Base-by-base conservation (phyloP, 208 protist species). In the Lotmaria passim region DNA sequence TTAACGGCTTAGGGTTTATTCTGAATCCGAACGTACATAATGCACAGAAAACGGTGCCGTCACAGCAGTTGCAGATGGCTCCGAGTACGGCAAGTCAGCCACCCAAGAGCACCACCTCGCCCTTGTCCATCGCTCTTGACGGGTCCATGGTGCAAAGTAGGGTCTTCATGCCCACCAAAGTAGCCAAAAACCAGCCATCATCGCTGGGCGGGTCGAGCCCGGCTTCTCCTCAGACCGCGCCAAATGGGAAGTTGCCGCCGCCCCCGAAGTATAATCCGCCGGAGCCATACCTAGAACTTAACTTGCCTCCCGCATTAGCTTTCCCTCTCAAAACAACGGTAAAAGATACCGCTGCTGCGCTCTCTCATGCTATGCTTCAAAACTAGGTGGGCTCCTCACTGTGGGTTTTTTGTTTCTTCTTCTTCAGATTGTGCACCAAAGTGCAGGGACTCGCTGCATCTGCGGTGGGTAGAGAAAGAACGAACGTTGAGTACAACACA, bases 11-110 rank as follows among this genome's bases (percentile, higher is more conserved):
- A 12, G 91, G 91, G 11, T 96, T 94, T 60, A 94, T 96, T 77
- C 69, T 96, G 33, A 94, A 96, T 41, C 83, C 88, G 15, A 93
- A 94, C 47, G 91, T 94, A 12, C 91, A 96, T 59, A 96, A 96
- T 60, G 88, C 88, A 12, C 88, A 93, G 69, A 92, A 93, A 72
- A 90, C 88, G 39, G 82, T 96, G 19, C 46, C 85, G 33, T 56
- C 85, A n/a, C 67, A 66, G 33, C 67, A 69, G 75, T 69, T 71
- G 47, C 56, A 55, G 52, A 50, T 63, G 55, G 36, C 66, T 31
- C 50, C 58, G 57, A 63, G 46, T 51, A 64, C 61, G 1, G 36
- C 53, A 38, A 73, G 61, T 21, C 66, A 67, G 38, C 53, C 64
- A n/a, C 41, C 59, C 28, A 73, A 73, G 55, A 15, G 55, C 7